Evolutionary conservation across 2,329 filamentous ascomycete genomes (phyloP).

Genomic region (Penicillium frequentans): DNA sequence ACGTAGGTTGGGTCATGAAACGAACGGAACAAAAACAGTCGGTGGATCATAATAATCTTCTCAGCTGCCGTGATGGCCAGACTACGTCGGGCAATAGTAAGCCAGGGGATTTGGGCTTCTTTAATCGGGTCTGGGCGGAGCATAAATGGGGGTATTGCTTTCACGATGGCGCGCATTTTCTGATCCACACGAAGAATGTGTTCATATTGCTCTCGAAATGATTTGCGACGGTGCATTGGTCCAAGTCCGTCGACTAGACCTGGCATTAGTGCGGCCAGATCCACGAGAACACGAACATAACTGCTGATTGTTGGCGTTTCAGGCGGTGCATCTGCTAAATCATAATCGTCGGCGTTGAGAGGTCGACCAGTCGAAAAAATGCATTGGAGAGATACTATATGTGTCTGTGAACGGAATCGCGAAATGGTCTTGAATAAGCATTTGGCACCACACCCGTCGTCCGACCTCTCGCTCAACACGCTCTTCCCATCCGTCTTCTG

Average conservation of each 20-base stretch:
- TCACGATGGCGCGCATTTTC: conserved; percentile 36
- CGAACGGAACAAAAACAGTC: conserved; percentile 37
- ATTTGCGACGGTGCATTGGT: conserved; percentile 32
- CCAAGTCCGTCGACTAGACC: conserved; percentile 35
- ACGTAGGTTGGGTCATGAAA: conserved; percentile 33
- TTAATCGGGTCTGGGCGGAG: conserved; percentile 28
- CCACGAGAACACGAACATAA: conserved; percentile 29
- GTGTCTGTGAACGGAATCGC: conserved; percentile 38
- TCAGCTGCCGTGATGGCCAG: conserved; percentile 41
- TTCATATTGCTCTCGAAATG: conserved; percentile 37
- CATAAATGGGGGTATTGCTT: conserved; percentile 30
- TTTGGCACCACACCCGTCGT: conserved; percentile 39
- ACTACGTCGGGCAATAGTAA: conserved; percentile 35
- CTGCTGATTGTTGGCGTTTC: conserved; percentile 24
- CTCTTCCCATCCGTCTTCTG: conserved; percentile 25
- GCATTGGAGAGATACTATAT: conserved; percentile 38
- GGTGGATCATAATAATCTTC: conserved; percentile 47
- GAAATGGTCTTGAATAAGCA: conserved; percentile 41
- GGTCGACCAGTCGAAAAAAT: conserved; percentile 35
- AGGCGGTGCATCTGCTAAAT: conserved; percentile 22
- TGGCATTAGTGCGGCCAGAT: conserved; percentile 38
- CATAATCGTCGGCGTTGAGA: conserved; percentile 37
- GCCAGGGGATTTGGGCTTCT: conserved; percentile 33
- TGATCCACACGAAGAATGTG: conserved; percentile 37
- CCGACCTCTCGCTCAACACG: conserved; percentile 34